These are phyloP conservation scores for Colletotrichum coccodes DNA, from an alignment of 2,329 filamentous ascomycete species.

Conservation along the genomic window DNA sequence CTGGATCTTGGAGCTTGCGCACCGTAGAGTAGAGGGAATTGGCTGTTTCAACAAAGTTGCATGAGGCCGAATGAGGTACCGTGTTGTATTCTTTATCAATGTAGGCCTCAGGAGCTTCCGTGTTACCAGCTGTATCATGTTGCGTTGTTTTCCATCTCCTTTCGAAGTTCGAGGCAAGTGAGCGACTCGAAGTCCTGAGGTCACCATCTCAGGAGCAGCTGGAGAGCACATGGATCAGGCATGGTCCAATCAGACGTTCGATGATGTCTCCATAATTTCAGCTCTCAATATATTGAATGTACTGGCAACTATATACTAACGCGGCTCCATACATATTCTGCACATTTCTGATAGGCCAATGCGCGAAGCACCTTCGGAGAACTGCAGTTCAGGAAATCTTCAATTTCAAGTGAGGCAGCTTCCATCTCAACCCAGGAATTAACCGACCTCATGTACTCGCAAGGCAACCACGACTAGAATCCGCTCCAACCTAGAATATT, in stretches of 20 bases:
- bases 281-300: not conserved
- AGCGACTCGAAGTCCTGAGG: not conserved
- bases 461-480: slow-evolving; percentile 8
- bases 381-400: slow-evolving; percentile 22
- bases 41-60: not conserved
- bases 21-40: not conserved
- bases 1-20: slow-evolving; percentile 52
- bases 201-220: not conserved
- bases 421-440: not conserved
- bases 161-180: not conserved
- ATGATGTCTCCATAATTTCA: not conserved
- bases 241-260: not conserved
- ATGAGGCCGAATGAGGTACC: not conserved
- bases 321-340: not conserved
- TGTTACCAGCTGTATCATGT: not conserved
- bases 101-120: not conserved
- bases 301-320: not conserved
- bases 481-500: not conserved
- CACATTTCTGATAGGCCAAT: not conserved
- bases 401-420: not conserved
- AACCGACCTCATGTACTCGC: not conserved
- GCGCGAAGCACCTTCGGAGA: not conserved
- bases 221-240: not conserved
- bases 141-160: not conserved
- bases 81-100: not conserved